Evolutionary conservation across 345 rosid genomes (phyloP), one percentile per base, ranked within the genome.

Genomic region (Eucalyptus virginea): DNA sequence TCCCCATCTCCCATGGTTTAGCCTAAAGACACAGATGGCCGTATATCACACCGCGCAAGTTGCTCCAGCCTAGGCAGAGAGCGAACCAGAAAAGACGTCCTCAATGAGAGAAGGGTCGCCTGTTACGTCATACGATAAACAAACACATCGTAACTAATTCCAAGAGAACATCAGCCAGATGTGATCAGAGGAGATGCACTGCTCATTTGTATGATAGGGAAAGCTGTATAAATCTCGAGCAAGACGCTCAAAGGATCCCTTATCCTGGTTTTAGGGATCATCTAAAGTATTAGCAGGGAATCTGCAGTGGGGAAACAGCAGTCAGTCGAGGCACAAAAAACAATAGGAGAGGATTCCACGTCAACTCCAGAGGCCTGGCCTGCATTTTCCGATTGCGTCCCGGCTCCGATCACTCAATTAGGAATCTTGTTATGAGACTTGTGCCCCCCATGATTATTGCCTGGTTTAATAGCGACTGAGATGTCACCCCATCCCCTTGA

Each of bases 1-100:
- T 62, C 92, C 86, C 90, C 96, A 88, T 93, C 92, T 81, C 89
- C 93, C 93, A 92, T 88, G 44, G 69, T n/a, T 44, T 32, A 45
- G 34, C 62, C 86, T 7, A 34, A 9, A 88, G 86, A n/a, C 34
- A 45, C 81, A 58, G 54, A 86, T 50, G 12, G 47, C 45, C 1
- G 47, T 77, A 21, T 77, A 77, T 23, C 9, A 9, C 28, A 21
- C 85, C 9, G 30, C 16, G 28, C 47, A 4, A 77, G 85, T 77
- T 40, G 85, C 85, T 77, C 16, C 83, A 21, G 83, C 42, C 83
- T 21, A 37, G 47, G 83, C 26, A 77, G 45, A 37, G 83, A 37
- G 28, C 2, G 83, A 37, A 37, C 23, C 15, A 77, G 47, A 77
- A 40, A 40, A 37, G 85, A 40, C 85, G 9, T 21, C 30, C 85